Evolutionary conservation across 2,329 filamentous ascomycete genomes (phyloP), one percentile per base, ranked within the genome.

Genomic region (Fonsecaea nubica): DNA sequence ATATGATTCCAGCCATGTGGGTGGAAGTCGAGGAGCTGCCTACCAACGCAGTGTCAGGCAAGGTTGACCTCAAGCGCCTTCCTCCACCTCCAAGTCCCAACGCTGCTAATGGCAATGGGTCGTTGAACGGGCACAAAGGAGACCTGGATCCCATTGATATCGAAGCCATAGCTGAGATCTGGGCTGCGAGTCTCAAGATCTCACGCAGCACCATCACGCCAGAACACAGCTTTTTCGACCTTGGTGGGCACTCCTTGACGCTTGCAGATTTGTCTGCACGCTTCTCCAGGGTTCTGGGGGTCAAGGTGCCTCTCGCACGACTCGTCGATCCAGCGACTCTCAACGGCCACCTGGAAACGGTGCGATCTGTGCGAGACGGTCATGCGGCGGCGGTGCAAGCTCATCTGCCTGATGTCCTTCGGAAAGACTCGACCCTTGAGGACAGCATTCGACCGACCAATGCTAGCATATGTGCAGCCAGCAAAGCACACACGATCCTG

Each of bases 1-100:
- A 94, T 77, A 93, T 94, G 91, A 89, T 94, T 62, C 91, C 91
- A 0, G 84, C 89, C 0, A 77, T 93, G 2, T 94, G 91, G 91
- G 88, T 93, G 42, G 86, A 90, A 73, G 78, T 93, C 36, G 85
- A 89, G 2, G 84, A 85, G 67, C 78, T 94, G 4, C 91, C 91
- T 0, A 93, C 90, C 0, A 89, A 92, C 72, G 88, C 87, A 58
- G 91, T 94, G 1, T 93, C 91, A 13, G 91, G 91, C 21, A 94
- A 94, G 79, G 87, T 89, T 21, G 89, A 94, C 72, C 81, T 91
- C 63, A 92, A 92, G 76, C 82, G 85, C 12, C 82, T 94, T 13
- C 91, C 91, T 33, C 80, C 87, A 0, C 90, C 90, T 0, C 85
- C 83, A 1, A 83, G 80, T 3, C 82, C 86, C 2, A 84, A 80